Percentiles rank a stretch among this genome's conserved stretches.
These are phyloP conservation scores for Kokia cookei DNA, from an alignment of 441 rosid genomes.

Conservation along the genomic window DNA sequence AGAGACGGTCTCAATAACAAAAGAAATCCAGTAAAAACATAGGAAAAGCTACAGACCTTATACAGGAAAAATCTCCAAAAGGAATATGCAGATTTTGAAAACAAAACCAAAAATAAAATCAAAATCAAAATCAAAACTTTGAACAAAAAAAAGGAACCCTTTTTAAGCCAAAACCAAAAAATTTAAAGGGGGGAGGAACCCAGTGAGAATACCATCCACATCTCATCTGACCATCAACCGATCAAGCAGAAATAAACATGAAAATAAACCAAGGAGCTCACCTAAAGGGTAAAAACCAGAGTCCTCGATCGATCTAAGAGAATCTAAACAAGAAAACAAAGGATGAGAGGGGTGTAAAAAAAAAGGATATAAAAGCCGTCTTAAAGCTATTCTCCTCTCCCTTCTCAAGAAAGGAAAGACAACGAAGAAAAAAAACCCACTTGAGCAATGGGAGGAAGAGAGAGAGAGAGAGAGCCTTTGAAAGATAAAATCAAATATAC, in stretches of 20 bases:
- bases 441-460: slow-evolving; percentile 14
- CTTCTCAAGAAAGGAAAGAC: slow-evolving; percentile 24
- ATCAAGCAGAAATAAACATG: slow-evolving; percentile 15
- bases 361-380: not conserved
- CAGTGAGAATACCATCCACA: slow-evolving; percentile 6
- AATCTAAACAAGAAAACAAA: slow-evolving; percentile 15
- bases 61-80: not conserved
- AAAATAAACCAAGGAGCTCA: slow-evolving; percentile 18
- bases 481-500: slow-evolving; percentile 9
- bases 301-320: slow-evolving; percentile 42
- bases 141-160: not conserved
- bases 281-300: slow-evolving; percentile 14
- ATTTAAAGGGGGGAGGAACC: not conserved
- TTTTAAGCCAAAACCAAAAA: slow-evolving; percentile 6
- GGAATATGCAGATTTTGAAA: not conserved
- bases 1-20: not conserved
- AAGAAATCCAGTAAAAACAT: not conserved
- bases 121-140: not conserved
- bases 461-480: slow-evolving; percentile 16
- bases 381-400: slow-evolving; percentile 17
- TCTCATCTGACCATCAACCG: slow-evolving; percentile 11
- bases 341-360: not conserved
- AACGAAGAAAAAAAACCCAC: slow-evolving; percentile 5
- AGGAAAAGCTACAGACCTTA: not conserved
- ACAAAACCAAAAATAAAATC: not conserved